Evolutionary conservation across 768 basidiomycete genomes (phyloP).

Genomic region (Pisolithus sp.): DNA sequence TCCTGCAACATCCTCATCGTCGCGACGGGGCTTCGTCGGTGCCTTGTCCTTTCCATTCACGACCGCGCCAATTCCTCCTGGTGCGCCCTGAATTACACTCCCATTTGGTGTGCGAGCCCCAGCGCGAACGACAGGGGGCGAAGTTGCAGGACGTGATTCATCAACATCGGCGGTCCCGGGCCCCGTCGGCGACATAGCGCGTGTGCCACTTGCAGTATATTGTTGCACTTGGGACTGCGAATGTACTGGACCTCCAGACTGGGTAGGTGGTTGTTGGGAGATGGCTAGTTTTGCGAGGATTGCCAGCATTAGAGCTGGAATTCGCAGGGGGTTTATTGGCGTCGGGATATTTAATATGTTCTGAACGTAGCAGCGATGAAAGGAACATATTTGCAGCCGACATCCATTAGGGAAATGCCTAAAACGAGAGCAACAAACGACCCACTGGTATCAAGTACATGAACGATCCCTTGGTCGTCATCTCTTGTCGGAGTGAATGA

Average conservation of each 20-base stretch:
- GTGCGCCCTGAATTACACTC: constrained; percentile 11
- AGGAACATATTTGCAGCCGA: background rate
- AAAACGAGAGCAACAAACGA: constrained; percentile 15
- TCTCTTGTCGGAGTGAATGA: constrained; percentile 64
- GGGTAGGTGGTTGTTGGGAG: constrained; percentile 23
- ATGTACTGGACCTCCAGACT: constrained; percentile 21
- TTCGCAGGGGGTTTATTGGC: constrained; percentile 37
- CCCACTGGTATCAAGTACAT: constrained; percentile 92
- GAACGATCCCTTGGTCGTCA: constrained; percentile 79
- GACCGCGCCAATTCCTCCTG: constrained; percentile 3
- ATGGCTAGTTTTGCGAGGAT: constrained; percentile 43
- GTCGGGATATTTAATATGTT: constrained; percentile 92
- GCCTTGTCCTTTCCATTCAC: constrained; percentile 44
- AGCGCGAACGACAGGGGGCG: constrained; percentile 48
- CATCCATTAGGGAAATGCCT: background rate
- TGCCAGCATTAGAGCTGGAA: constrained; percentile 16
- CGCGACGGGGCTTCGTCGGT: constrained; percentile 43
- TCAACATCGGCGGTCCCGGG: constrained; percentile 41
- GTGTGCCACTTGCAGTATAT: constrained; percentile 32
- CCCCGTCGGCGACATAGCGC: constrained; percentile 62
- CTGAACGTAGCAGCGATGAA: constrained; percentile 31
- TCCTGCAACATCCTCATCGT: constrained; percentile 32
- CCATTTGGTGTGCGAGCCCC: constrained; percentile 31
- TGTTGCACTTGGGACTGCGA: constrained; percentile 15
- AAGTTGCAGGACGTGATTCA: constrained; percentile 59